Conservation (phyloP, 83 land plant genomes). For the Picea abies region DNA sequence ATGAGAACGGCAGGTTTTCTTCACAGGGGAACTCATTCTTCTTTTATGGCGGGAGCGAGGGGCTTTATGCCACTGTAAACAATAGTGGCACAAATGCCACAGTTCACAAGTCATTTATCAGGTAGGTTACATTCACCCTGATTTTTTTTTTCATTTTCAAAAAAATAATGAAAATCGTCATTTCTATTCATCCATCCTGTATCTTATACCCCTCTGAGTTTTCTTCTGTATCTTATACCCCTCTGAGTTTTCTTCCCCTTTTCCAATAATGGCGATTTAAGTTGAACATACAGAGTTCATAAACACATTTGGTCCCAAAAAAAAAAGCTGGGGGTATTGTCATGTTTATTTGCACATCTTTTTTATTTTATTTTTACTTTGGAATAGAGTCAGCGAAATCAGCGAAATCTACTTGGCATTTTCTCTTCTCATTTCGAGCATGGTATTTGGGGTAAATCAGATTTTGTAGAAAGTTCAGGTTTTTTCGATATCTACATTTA, state of each 20-base stretch:
- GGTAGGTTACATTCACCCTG: neutral
- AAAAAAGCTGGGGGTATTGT: too few species aligned
- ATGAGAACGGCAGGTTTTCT: constrained; percentile 2
- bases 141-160: neutral
- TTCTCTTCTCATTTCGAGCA: too few species aligned
- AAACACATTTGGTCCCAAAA: too few species aligned
- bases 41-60: constrained; percentile 13
- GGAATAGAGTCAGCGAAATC: too few species aligned
- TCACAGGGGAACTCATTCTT: constrained; percentile 3
- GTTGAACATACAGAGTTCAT: too few species aligned
- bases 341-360: too few species aligned
- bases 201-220: neutral
- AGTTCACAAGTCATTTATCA: neutral
- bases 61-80: neutral
- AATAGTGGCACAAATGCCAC: neutral
- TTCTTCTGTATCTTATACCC: neutral
- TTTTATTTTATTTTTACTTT: too few species aligned
- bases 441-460: too few species aligned
- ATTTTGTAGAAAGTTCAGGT: too few species aligned
- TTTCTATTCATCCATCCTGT: neutral
- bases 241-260: neutral
- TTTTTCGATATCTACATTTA: too few species aligned
- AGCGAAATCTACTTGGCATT: too few species aligned
- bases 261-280: neutral
- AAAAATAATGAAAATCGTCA: neutral